A percentile compares a stretch with the other conserved stretches of the same genome.
Evolutionary conservation across 1,139 yeast genomes (phyloP).

Genomic region (Schwanniomyces etchellsii): DNA sequence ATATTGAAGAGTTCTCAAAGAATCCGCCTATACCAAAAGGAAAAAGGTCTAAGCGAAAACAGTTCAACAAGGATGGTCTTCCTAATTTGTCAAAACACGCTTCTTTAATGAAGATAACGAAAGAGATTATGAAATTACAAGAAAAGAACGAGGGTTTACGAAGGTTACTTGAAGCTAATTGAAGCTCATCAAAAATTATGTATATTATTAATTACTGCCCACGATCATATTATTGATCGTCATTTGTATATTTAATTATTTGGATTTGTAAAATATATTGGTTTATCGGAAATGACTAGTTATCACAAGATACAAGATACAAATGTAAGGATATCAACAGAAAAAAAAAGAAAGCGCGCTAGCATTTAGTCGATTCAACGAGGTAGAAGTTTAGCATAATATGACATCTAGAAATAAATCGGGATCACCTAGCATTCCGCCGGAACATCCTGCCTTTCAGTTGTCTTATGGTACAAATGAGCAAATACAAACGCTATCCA

Average conservation of each 20-base stretch:
- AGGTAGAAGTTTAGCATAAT: neutral
- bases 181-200: too few species aligned
- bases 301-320: too few species aligned
- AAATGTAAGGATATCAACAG: neutral
- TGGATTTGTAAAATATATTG: too few species aligned
- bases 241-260: too few species aligned
- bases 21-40: conserved; percentile 18
- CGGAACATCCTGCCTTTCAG: conserved; percentile 17
- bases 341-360: too few species aligned
- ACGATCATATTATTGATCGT: too few species aligned
- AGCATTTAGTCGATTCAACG: too few species aligned
- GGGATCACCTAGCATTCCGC: conserved; percentile 7
- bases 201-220: too few species aligned
- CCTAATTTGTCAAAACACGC: conserved; percentile 44
- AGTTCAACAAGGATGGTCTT: conserved; percentile 41
- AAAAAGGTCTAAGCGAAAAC: conserved; percentile 37
- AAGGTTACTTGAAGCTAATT: conserved; percentile 9
- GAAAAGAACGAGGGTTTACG: conserved; percentile 29
- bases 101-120: conserved; percentile 38
- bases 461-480: conserved; percentile 23
- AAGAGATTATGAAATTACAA: conserved; percentile 34
- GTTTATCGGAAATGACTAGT: too few species aligned
- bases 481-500: conserved; percentile 20
- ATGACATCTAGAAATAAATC: conserved; percentile 11
- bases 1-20: conserved; percentile 35